These are phyloP conservation scores for Heterobasidion parviporum DNA, from an alignment of 1,284 basidiomycete genomes.

Conservation along the genomic window DNA sequence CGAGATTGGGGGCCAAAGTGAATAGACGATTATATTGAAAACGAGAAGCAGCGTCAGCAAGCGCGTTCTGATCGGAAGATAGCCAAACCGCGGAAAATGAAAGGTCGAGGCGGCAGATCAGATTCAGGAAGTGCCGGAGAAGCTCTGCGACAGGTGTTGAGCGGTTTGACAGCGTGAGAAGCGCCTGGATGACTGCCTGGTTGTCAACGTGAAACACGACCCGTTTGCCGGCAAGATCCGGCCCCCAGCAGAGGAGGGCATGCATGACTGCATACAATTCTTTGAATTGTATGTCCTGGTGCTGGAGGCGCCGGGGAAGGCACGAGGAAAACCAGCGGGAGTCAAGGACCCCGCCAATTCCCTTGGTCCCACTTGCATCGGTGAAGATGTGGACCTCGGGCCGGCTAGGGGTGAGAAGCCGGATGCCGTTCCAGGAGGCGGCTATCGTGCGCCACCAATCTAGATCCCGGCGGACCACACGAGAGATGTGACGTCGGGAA, in stretches of 20 bases:
- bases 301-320: background rate
- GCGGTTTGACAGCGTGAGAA: no score
- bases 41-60: no score
- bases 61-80: no score
- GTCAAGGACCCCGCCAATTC: slow-evolving; percentile 8
- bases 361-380: slow-evolving; percentile 9
- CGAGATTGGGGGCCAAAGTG: no score
- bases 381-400: slow-evolving; percentile 5
- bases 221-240: slow-evolving; percentile 10
- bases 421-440: slow-evolving; percentile 23
- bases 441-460: slow-evolving; percentile 19
- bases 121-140: no score
- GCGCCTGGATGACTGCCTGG: slow-evolving; percentile 16
- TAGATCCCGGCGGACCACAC: slow-evolving; percentile 7
- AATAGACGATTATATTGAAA: no score
- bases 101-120: no score
- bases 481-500: slow-evolving; percentile 14
- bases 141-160: no score
- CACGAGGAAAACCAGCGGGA: slow-evolving; percentile 6
- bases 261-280: slow-evolving; percentile 18
- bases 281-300: slow-evolving; percentile 9
- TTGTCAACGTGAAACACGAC: slow-evolving; percentile 25
- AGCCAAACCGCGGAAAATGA: no score
- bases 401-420: slow-evolving; percentile 13
- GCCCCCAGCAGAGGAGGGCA: slow-evolving; percentile 20